Conservation (phyloP, 352 stramenopile species). For the Plasmopara muralis region DNA sequence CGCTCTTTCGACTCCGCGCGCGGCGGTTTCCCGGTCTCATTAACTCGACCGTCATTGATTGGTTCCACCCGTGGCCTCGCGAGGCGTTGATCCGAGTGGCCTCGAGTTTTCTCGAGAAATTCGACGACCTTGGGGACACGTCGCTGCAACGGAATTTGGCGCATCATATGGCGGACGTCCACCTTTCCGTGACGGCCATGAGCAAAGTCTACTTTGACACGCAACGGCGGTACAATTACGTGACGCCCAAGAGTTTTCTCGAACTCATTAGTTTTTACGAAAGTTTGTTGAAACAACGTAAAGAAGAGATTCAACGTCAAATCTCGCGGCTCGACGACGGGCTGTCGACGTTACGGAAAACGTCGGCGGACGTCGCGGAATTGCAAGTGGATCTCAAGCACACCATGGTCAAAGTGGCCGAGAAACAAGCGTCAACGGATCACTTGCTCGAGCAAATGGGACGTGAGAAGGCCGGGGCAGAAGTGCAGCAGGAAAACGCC, state of each 20-base stretch:
- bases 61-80: slow-evolving; percentile 96
- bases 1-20: slow-evolving; percentile 94
- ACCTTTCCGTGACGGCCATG: slow-evolving; percentile 95
- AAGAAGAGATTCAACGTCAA: slow-evolving; percentile 91
- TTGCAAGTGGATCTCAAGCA: slow-evolving; percentile 94
- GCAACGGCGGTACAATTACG: slow-evolving; percentile 96
- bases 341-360: slow-evolving; percentile 94
- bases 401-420: slow-evolving; percentile 93
- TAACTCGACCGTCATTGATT: slow-evolving; percentile 97
- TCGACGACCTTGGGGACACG: slow-evolving; percentile 86
- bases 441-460: slow-evolving; percentile 93
- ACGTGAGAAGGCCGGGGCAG: slow-evolving; percentile 88
- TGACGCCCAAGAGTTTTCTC: slow-evolving; percentile 97
- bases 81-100: slow-evolving; percentile 97
- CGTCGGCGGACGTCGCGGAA: slow-evolving; percentile 93
- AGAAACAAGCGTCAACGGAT: slow-evolving; percentile 94
- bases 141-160: slow-evolving; percentile 87
- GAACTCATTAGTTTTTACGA: slow-evolving; percentile 98
- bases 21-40: slow-evolving; percentile 95
- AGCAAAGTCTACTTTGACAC: slow-evolving; percentile 93
- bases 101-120: slow-evolving; percentile 91
- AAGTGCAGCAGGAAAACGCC: slow-evolving; percentile 92
- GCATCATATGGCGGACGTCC: slow-evolving; percentile 96
- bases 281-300: slow-evolving; percentile 93
- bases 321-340: slow-evolving; percentile 96